Evolutionary conservation across 2,329 filamentous ascomycete genomes (phyloP).

Genomic region (Macrophomina phaseolina): DNA sequence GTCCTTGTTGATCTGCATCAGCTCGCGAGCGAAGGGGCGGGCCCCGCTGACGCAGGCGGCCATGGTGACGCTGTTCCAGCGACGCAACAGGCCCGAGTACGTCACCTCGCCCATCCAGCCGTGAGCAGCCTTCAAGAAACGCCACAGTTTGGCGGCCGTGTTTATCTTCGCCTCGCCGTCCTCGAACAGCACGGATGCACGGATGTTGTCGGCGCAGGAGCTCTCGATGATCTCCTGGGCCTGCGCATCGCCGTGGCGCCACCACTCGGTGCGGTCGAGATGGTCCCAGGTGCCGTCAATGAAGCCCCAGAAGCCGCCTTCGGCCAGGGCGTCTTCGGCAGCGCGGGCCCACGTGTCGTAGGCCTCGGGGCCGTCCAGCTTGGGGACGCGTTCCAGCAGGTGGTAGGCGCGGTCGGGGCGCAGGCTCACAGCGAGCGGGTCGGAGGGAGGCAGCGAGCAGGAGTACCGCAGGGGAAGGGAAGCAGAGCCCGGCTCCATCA

Average conservation of each 20-base stretch:
- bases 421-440: slow-evolving; percentile 14
- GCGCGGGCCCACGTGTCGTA: slow-evolving; percentile 15
- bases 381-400: slow-evolving; percentile 16
- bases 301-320: slow-evolving; percentile 18
- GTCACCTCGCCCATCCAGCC: slow-evolving; percentile 20
- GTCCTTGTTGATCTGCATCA: slow-evolving; percentile 25
- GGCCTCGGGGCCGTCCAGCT: slow-evolving; percentile 22
- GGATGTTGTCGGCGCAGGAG: slow-evolving; percentile 21
- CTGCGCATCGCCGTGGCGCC: slow-evolving; percentile 22
- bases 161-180: slow-evolving; percentile 22
- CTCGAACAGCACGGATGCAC: slow-evolving; percentile 13
- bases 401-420: slow-evolving; percentile 14
- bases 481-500: slow-evolving; percentile 6
- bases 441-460: background rate
- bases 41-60: slow-evolving; percentile 23
- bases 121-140: slow-evolving; percentile 10
- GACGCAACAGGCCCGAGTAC: slow-evolving; percentile 21
- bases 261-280: slow-evolving; percentile 19
- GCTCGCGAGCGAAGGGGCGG: slow-evolving; percentile 18
- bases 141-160: slow-evolving; percentile 18
- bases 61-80: slow-evolving; percentile 24
- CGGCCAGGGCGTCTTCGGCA: background rate
- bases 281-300: slow-evolving; percentile 18
- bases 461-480: slow-evolving; percentile 11
- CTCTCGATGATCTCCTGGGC: slow-evolving; percentile 25